Evolutionary conservation across 495 filamentous ascomycete species (phyloP).

Genomic region (Neurospora sp.): DNA sequence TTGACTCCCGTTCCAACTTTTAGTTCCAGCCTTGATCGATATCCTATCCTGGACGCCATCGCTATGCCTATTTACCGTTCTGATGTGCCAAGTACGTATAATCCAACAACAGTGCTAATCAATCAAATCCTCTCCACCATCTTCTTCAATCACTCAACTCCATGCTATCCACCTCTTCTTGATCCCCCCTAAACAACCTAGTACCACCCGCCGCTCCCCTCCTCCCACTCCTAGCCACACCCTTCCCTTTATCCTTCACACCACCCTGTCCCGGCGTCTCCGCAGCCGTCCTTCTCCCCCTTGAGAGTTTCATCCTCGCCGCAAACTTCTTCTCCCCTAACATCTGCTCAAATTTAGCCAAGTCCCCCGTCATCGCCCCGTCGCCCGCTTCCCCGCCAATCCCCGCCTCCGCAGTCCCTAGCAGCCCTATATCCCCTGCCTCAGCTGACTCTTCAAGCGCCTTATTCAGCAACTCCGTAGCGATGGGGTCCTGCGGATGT

Average conservation of each 20-base stretch:
- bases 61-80: neutral
- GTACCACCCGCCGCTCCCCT: neutral
- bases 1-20: neutral
- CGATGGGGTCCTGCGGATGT: constrained; percentile 60
- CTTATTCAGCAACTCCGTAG: constrained; percentile 63
- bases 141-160: constrained; percentile 19
- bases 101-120: neutral
- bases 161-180: constrained; percentile 8
- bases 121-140: neutral
- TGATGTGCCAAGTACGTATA: neutral
- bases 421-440: constrained; percentile 16
- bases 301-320: constrained; percentile 15
- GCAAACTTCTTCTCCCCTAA: constrained; percentile 18
- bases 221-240: constrained; percentile 6
- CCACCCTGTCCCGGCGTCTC: constrained; percentile 5
- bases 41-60: neutral
- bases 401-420: constrained; percentile 1
- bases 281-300: constrained; percentile 3
- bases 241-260: constrained; percentile 15
- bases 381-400: neutral
- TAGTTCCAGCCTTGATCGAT: neutral
- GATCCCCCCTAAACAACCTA: neutral
- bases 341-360: constrained; percentile 26
- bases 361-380: constrained; percentile 17
- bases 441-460: constrained; percentile 58